Evolutionary conservation across 192 early-diverging fungal genomes (phyloP), one percentile per base, ranked within the genome.

Genomic region (Backusella psychrophila): DNA sequence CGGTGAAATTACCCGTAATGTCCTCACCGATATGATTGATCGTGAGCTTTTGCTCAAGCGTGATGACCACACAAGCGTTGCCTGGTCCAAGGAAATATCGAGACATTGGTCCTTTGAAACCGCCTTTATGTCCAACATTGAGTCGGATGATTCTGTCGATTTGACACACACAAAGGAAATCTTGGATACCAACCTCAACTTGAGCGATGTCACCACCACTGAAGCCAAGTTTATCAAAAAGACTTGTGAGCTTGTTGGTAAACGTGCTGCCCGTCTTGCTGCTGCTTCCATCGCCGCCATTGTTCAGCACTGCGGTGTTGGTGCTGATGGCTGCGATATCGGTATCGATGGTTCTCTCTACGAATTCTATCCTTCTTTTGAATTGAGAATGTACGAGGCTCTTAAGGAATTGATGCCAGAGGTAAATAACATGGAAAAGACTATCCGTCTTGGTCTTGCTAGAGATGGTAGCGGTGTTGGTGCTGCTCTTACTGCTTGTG

Each of bases 1-100:
- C 15, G 97, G 97, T 73, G 96, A 99, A 75, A 91, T 99, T 49
- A 81, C 85, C 8, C 93, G 96, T 19, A 91, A 92, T 63, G 87
- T 93, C 69, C 66, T 98, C 19, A 77, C 96, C 59, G 88, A 98
- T 74, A 85, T 98, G 67, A 90, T 96, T 49, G 92, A 94, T 77
- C 91, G 90, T 73, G 88, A 92, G 31, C 80, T 96, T 23, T 83
- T 99, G 26, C 96, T 97, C 74, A 69, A 81, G 38, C 92, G 94
- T 46, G 75, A 85, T 44, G 85, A 81, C 56, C 44, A 71, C 23
- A 49, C 70, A 41, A 21, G 23, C 3, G 1, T 66, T n/a, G 59
- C 44, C 9, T 71, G 69, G 31, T 90, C 90, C 1, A 77, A 88
- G 39, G 85, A 87, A 15, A 67, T 97, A 19, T 90, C 92, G 77